Evolutionary conservation across 192 early-diverging fungal species (phyloP).

Genomic region (Fimicolochytrium jonesii): DNA sequence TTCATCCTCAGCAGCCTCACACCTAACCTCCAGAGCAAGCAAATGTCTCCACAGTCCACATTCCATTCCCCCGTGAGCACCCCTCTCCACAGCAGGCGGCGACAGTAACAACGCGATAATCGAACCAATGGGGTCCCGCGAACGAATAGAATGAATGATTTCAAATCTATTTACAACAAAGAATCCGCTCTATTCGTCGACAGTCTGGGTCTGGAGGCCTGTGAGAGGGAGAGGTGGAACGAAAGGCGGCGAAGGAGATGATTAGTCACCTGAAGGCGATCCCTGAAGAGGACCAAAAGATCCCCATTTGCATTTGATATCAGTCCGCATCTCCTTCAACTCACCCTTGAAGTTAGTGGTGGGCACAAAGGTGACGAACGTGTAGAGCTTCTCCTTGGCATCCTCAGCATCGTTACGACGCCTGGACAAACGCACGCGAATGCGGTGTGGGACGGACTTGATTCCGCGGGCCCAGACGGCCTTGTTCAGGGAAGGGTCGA

Average conservation of each 20-base stretch:
- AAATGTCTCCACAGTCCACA: no score
- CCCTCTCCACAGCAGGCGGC: no score
- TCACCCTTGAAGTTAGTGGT: slow-evolving; percentile 88
- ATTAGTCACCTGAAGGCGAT: background rate
- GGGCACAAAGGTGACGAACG: slow-evolving; percentile 84
- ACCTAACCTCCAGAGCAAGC: no score
- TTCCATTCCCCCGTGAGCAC: no score
- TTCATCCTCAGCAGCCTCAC: no score
- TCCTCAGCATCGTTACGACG: slow-evolving; percentile 97
- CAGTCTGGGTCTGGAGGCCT: slow-evolving; percentile 37
- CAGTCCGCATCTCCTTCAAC: no score
- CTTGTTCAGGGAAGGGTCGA: slow-evolving; percentile 95
- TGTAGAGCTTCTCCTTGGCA: slow-evolving; percentile 97
- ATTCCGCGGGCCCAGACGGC: slow-evolving; percentile 90
- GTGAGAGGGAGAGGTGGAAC: background rate
- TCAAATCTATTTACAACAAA: no score
- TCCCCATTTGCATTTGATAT: no score
- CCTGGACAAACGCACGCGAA: slow-evolving; percentile 91
- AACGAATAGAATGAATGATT: no score
- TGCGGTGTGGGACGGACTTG: slow-evolving; percentile 91
- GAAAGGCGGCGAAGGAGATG: background rate
- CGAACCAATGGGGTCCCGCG: no score
- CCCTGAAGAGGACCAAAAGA: background rate
- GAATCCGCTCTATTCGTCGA: slow-evolving; percentile 43
- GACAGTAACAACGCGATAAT: no score